Evolutionary conservation across 2,329 filamentous ascomycete genomes (phyloP).

Genomic region (Beauveria brongniartii): DNA sequence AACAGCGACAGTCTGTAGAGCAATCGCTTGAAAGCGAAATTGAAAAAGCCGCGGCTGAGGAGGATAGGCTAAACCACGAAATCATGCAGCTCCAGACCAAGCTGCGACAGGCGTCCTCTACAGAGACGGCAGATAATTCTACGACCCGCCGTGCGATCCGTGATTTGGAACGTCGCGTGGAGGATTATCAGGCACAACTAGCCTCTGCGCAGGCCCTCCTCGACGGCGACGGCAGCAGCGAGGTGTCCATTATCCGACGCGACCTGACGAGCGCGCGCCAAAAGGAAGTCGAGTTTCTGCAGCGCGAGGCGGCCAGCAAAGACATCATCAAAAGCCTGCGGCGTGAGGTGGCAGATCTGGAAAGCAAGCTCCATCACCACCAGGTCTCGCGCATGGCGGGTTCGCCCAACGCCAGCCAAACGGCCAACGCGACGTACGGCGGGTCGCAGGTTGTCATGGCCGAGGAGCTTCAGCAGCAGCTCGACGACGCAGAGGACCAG

Average conservation of each 20-base stretch:
- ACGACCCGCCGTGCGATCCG: conserved; percentile 55
- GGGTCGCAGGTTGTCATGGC: conserved; percentile 14
- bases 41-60: conserved; percentile 57
- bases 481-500: conserved; percentile 51
- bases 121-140: conserved; percentile 45
- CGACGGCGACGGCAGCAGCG: conserved; percentile 36
- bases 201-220: conserved; percentile 26
- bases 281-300: conserved; percentile 56
- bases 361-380: conserved; percentile 58
- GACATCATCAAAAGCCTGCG: conserved; percentile 56
- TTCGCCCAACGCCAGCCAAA: conserved; percentile 6
- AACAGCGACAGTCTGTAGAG: conserved; percentile 52
- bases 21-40: conserved; percentile 58
- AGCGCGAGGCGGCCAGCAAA: conserved; percentile 58
- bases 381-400: conserved; percentile 42
- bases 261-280: conserved; percentile 57
- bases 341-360: conserved; percentile 56
- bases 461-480: conserved; percentile 43
- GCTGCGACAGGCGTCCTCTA: conserved; percentile 36
- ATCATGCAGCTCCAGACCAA: conserved; percentile 43
- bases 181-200: conserved; percentile 42
- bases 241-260: conserved; percentile 53
- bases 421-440: conserved; percentile 13
- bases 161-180: conserved; percentile 55
- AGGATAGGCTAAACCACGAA: conserved; percentile 51